Percentiles rank a stretch among this genome's conserved stretches.
phyloP scores from a whole-genome alignment of 164 flowering plant genomes.

The Warburgia ugandensis region DNA sequence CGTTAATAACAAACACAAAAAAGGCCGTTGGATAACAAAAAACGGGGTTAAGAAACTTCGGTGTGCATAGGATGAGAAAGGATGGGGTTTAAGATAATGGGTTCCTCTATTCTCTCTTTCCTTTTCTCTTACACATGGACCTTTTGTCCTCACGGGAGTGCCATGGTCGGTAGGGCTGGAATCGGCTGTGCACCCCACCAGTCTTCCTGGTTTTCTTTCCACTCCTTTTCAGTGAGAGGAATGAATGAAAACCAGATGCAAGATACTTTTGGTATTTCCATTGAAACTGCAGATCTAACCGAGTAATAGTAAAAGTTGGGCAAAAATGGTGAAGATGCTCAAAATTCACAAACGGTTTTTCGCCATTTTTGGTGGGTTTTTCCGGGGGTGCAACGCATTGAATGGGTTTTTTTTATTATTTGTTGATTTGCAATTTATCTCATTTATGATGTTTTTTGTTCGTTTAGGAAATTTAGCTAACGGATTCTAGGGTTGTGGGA shows the following conservation, averaged over 20 bases:
- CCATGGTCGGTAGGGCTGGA: conserved; percentile 61
- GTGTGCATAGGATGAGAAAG: conserved; percentile 19
- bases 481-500: conserved; percentile 22
- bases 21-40: conserved; percentile 9
- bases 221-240: conserved; percentile 18
- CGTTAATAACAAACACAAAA: conserved; percentile 9
- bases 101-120: conserved; percentile 2
- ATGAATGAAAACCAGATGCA: conserved; percentile 18
- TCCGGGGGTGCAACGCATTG: neutral
- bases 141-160: conserved; percentile 81
- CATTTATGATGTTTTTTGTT: neutral
- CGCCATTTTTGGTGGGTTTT: neutral
- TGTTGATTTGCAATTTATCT: conserved; percentile 1
- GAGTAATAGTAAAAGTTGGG: neutral
- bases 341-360: neutral
- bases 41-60: neutral
- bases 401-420: neutral
- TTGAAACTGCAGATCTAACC: neutral
- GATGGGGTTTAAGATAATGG: conserved; percentile 29
- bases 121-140: too few species aligned
- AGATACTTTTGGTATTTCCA: neutral
- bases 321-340: neutral
- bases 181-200: conserved; percentile 5
- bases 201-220: conserved; percentile 15
- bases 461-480: conserved; percentile 1